Conservation (phyloP, 352 stramenopile genomes). For the Elongisporangium prolatum region DNA sequence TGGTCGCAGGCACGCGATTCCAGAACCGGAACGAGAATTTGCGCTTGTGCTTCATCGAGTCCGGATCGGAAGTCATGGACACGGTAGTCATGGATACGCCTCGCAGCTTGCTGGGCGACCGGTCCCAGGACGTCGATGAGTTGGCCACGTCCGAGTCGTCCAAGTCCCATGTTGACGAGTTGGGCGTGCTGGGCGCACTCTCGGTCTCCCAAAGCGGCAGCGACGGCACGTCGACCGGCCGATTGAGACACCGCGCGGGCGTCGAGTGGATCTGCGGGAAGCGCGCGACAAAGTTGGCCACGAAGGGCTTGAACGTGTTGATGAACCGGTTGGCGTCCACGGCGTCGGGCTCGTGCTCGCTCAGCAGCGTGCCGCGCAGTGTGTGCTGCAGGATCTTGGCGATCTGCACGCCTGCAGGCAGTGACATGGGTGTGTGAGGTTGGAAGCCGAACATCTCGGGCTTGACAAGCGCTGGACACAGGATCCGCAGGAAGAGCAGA, state of each 20-base stretch:
- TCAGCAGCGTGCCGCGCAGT: conserved; percentile 50
- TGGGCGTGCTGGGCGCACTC: conserved; percentile 19
- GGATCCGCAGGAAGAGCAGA: conserved; percentile 67
- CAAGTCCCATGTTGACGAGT: conserved; percentile 12
- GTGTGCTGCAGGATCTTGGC: conserved; percentile 80
- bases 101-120: conserved; percentile 44
- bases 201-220: conserved; percentile 16
- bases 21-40: conserved; percentile 76
- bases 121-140: conserved; percentile 19
- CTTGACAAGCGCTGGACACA: conserved; percentile 79
- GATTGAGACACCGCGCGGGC: conserved; percentile 3
- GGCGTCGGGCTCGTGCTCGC: conserved; percentile 38
- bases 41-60: conserved; percentile 47
- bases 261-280: conserved; percentile 49
- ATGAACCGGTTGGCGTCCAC: conserved; percentile 61
- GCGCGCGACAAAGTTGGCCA: conserved; percentile 51
- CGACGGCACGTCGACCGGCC: conserved; percentile 15
- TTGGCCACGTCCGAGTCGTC: neutral
- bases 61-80: conserved; percentile 35
- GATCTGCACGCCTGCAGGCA: conserved; percentile 61
- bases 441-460: conserved; percentile 76
- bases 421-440: conserved; percentile 41
- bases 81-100: conserved; percentile 27
- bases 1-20: conserved; percentile 17
- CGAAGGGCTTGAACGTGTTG: conserved; percentile 50